Conservation (phyloP, 805 yeast species). For the Ogataea paraovalis region DNA sequence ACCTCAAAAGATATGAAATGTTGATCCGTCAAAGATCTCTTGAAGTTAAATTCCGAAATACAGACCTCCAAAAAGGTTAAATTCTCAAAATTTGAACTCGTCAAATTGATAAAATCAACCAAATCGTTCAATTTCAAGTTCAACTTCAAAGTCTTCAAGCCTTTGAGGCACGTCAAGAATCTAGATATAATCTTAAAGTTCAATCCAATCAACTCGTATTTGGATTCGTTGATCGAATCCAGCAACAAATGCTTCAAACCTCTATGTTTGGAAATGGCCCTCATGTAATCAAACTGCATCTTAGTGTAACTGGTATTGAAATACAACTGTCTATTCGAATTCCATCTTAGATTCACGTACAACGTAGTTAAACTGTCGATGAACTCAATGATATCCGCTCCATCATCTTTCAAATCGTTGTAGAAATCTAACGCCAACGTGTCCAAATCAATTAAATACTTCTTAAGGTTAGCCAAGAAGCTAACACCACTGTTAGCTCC, state of each 20-base stretch:
- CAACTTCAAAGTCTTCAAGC: constrained; percentile 17
- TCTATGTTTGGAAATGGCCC: constrained; percentile 10
- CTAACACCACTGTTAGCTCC: background rate
- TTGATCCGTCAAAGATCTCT: constrained; percentile 8
- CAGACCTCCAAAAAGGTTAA: constrained; percentile 18
- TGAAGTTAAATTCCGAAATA: constrained; percentile 16
- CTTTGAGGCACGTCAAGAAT: constrained; percentile 8
- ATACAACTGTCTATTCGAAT: constrained; percentile 7
- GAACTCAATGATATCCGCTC: constrained; percentile 11
- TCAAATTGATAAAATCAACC: constrained; percentile 6
- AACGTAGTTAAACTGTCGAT: constrained; percentile 11
- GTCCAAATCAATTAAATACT: constrained; percentile 11
- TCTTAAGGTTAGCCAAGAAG: constrained; percentile 11
- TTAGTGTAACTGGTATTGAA: constrained; percentile 4
- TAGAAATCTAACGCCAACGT: constrained; percentile 19
- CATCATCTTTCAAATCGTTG: constrained; percentile 15
- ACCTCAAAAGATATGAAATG: constrained; percentile 11
- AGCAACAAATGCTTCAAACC: constrained; percentile 16
- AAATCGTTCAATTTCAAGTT: constrained; percentile 12
- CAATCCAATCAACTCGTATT: constrained; percentile 7
- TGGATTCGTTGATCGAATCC: constrained; percentile 20
- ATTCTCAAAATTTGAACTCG: constrained; percentile 1
- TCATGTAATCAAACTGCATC: constrained; percentile 7
- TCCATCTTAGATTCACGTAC: constrained; percentile 22
- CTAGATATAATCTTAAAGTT: constrained; percentile 4